Evolutionary conservation across 2,329 filamentous ascomycete species (phyloP).

Genomic region (Paecilomyces variotii): DNA sequence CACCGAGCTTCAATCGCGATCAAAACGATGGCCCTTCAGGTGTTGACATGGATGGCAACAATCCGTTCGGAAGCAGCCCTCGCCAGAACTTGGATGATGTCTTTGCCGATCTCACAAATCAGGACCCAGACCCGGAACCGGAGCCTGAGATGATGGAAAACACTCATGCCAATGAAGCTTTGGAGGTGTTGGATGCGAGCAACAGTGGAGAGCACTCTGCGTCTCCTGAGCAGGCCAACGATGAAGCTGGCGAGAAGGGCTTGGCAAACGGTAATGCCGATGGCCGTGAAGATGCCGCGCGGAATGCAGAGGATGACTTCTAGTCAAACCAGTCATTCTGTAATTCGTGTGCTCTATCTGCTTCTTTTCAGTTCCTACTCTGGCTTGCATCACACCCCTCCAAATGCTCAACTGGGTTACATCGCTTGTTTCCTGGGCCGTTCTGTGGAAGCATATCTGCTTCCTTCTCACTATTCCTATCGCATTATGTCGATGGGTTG

Average conservation of each 20-base stretch:
- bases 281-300: constrained; percentile 5
- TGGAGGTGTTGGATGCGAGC: constrained; percentile 35
- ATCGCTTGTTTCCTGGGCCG: background rate
- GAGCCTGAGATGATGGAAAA: constrained; percentile 32
- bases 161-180: constrained; percentile 40
- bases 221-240: constrained; percentile 18
- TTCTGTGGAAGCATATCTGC: background rate
- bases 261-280: constrained; percentile 16
- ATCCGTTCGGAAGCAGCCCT: constrained; percentile 32
- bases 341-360: background rate
- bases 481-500: background rate
- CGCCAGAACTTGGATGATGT: constrained; percentile 36
- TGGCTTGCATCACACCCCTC: background rate
- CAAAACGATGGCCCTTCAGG: constrained; percentile 22
- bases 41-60: constrained; percentile 22
- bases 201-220: constrained; percentile 26
- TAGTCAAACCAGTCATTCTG: background rate
- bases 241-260: constrained; percentile 14
- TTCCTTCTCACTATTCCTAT: background rate
- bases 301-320: constrained; percentile 4
- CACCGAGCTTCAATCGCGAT: constrained; percentile 29
- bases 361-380: background rate
- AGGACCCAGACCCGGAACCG: constrained; percentile 29
- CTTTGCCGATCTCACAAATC: constrained; percentile 40
- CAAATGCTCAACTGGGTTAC: background rate